Conservation (phyloP, 2,329 filamentous ascomycete species). For the Lachnellula subtilissima region DNA sequence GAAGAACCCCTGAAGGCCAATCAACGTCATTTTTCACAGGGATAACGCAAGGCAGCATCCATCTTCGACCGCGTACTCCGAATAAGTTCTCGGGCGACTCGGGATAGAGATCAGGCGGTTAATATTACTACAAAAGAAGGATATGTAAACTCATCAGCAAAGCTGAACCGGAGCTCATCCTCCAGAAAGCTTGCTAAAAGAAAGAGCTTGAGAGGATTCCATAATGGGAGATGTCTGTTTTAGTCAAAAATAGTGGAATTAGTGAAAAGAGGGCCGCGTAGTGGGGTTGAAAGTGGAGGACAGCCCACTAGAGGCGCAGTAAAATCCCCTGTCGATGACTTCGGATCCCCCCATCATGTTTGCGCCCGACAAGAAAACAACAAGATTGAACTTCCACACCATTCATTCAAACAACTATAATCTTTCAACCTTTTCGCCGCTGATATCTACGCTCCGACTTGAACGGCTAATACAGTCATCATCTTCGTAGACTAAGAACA, state of each 20-base stretch:
- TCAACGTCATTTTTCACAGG: constrained; percentile 6
- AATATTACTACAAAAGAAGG: background rate
- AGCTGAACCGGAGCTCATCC: background rate
- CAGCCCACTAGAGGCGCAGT: background rate
- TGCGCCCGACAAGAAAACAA: background rate
- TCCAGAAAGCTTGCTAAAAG: background rate
- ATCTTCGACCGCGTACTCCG: background rate
- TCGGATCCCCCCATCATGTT: background rate
- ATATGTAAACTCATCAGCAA: too few species aligned
- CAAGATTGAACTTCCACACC: background rate
- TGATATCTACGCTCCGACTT: constrained; percentile 1
- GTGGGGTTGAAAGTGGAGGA: background rate
- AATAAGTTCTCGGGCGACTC: background rate
- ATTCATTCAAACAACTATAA: background rate
- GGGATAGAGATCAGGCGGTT: background rate
- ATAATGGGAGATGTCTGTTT: background rate
- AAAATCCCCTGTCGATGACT: constrained; percentile 1
- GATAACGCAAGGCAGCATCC: background rate
- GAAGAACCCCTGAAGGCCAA: constrained; percentile 1
- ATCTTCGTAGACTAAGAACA: background rate
- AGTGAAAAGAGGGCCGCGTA: background rate
- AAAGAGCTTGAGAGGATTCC: background rate
- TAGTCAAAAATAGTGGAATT: background rate
- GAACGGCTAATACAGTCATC: constrained; percentile 5
- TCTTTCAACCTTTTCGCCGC: background rate